Evolutionary conservation across 2,329 filamentous ascomycete species (phyloP).

Genomic region (Leptodontidium sp.): DNA sequence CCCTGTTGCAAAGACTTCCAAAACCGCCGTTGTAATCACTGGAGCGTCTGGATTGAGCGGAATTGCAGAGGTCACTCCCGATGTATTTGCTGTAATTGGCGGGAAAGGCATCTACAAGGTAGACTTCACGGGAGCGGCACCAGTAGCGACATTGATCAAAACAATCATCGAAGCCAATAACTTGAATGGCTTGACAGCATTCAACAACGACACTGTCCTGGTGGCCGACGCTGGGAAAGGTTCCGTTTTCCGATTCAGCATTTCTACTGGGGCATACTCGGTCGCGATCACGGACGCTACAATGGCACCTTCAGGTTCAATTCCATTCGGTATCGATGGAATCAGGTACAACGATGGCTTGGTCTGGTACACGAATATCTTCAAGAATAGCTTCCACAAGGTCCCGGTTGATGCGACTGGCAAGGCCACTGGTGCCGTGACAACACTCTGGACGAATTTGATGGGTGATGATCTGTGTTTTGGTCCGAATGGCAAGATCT

Average conservation of each 20-base stretch:
- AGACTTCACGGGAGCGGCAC: conserved; percentile 24
- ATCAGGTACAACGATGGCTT: conserved; percentile 22
- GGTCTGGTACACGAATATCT: conserved; percentile 29
- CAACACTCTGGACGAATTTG: conserved; percentile 23
- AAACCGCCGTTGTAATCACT: conserved; percentile 22
- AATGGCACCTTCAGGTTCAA: conserved; percentile 13
- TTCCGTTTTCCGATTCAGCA: conserved; percentile 37
- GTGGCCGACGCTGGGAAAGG: conserved; percentile 40
- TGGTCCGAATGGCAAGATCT: conserved; percentile 27
- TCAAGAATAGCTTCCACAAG: conserved; percentile 29
- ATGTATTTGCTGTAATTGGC: conserved; percentile 43
- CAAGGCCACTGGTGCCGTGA: conserved; percentile 25
- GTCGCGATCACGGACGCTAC: conserved; percentile 19
- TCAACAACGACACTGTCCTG: conserved; percentile 27
- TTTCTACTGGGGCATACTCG: conserved; percentile 37
- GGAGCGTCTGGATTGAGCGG: conserved; percentile 44
- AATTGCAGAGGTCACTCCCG: conserved; percentile 47
- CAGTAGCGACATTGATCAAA: conserved; percentile 20
- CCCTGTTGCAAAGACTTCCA: conserved; percentile 22
- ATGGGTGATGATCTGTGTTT: conserved; percentile 30
- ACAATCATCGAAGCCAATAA: conserved; percentile 19
- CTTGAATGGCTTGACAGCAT: conserved; percentile 25
- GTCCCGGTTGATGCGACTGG: conserved; percentile 28
- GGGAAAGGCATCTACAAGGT: conserved; percentile 33
- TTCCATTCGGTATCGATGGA: conserved; percentile 30